These are phyloP conservation scores for Royoungia palumana DNA, from an alignment of 768 basidiomycete genomes.

Conservation along the genomic window DNA sequence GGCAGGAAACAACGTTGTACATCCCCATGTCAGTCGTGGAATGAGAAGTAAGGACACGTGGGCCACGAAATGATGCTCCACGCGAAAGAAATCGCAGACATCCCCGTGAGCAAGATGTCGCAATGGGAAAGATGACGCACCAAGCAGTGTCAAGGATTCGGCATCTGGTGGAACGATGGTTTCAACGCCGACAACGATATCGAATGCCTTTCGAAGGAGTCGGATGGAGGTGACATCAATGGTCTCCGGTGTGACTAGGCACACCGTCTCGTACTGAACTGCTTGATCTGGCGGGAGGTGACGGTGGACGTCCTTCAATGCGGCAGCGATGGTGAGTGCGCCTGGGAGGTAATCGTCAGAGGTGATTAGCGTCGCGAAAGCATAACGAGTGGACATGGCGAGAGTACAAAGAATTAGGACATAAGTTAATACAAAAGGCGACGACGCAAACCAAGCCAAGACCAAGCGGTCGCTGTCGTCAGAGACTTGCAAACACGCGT, in stretches of 20 bases:
- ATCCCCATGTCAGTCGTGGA: constrained; percentile 5
- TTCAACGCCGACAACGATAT: constrained; percentile 90
- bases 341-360: constrained; percentile 92
- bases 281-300: constrained; percentile 42
- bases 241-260: constrained; percentile 91
- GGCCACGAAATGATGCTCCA: constrained; percentile 11
- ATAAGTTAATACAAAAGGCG: constrained; percentile 18
- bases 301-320: constrained; percentile 74
- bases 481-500: constrained; percentile 11
- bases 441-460: too few species aligned
- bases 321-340: constrained; percentile 80
- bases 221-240: constrained; percentile 82
- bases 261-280: constrained; percentile 66
- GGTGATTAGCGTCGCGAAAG: constrained; percentile 90
- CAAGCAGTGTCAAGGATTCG: constrained; percentile 73
- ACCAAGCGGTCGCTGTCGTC: too few species aligned
- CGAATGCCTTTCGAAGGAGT: constrained; percentile 73
- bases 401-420: neutral
- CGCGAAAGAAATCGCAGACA: neutral
- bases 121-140: constrained; percentile 42
- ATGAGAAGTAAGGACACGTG: constrained; percentile 7
- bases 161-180: constrained; percentile 68
- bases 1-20: constrained; percentile 19
- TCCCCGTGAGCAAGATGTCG: constrained; percentile 1
- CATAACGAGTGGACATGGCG: constrained; percentile 64